A percentile compares a stretch with the other conserved stretches of the same genome.
These are phyloP conservation scores for Cyclaneusma minus DNA, from an alignment of 2,329 filamentous ascomycete genomes.

Conservation along the genomic window DNA sequence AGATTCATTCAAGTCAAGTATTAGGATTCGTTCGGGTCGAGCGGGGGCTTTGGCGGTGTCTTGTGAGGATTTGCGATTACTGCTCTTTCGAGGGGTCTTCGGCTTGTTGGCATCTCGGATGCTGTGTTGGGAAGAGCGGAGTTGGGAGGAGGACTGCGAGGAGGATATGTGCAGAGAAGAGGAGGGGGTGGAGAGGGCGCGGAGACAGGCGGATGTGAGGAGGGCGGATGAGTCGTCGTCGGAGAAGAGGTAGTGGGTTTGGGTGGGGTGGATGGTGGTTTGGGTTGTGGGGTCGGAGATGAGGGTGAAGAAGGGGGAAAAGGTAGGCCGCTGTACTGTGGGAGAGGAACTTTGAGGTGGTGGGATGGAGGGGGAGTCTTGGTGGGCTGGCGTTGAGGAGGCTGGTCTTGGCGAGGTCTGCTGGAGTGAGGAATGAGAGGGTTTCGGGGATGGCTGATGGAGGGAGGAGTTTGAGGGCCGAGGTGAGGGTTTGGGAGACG, in stretches of 20 bases:
- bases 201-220: constrained; percentile 49
- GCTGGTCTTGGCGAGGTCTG: no score
- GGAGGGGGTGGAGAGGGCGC: constrained; percentile 21
- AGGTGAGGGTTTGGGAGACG: no score
- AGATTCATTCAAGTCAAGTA: constrained; percentile 36
- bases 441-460: no score
- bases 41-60: no score
- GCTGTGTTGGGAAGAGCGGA: constrained; percentile 22
- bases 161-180: constrained; percentile 3
- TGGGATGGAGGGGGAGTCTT: no score
- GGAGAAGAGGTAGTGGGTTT: constrained; percentile 81
- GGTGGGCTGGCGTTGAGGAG: no score
- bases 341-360: no score
- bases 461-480: no score
- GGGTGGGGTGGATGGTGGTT: constrained; percentile 61
- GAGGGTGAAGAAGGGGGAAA: constrained; percentile 74
- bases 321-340: constrained; percentile 25
- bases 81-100: constrained; percentile 3
- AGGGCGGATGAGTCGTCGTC: constrained; percentile 73
- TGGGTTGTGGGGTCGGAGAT: constrained; percentile 61
- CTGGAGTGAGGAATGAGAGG: no score
- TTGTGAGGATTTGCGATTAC: constrained; percentile 4
- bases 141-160: constrained; percentile 15
- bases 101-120: constrained; percentile 1
- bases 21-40: constrained; percentile 26